These are phyloP conservation scores for Heliocybe sulcata DNA, from an alignment of 1,284 basidiomycete genomes.

Conservation along the genomic window DNA sequence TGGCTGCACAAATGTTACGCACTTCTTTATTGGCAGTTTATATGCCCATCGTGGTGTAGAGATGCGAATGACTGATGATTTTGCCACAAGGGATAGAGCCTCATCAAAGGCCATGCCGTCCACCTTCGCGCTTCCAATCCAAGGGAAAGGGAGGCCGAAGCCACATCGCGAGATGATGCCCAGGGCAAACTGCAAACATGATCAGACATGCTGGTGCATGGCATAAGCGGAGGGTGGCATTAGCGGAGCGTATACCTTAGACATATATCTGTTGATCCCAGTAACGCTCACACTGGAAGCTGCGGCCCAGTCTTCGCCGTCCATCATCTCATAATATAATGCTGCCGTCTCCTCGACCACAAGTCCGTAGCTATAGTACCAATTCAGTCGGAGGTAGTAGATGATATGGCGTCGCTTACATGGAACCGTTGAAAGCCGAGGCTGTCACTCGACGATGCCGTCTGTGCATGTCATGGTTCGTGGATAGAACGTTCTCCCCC, in stretches of 20 bases:
- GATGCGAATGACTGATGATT: not conserved
- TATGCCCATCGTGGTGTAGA: not conserved
- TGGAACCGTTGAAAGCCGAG: not conserved
- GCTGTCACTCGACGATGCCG: not conserved
- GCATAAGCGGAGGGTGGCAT: too few species aligned
- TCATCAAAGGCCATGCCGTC: not conserved
- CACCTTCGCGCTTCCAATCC: not conserved
- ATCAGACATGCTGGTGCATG: not conserved
- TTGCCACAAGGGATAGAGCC: not conserved
- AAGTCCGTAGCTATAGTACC: not conserved
- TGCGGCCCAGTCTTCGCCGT: not conserved
- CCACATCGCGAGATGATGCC: not conserved
- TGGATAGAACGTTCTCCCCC: not conserved
- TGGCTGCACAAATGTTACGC: not conserved
- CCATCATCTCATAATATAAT: not conserved
- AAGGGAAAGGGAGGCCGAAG: not conserved
- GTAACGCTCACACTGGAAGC: not conserved
- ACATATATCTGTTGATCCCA: not conserved
- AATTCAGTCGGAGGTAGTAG: not conserved
- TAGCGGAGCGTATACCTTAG: not conserved
- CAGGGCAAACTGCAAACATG: not conserved
- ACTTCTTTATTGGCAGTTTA: not conserved
- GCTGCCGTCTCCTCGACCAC: not conserved
- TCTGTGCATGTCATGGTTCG: not conserved
- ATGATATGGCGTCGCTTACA: not conserved